Evolutionary conservation across 106 monocot genomes (phyloP).

Genomic region (Dendrobium nobile): DNA sequence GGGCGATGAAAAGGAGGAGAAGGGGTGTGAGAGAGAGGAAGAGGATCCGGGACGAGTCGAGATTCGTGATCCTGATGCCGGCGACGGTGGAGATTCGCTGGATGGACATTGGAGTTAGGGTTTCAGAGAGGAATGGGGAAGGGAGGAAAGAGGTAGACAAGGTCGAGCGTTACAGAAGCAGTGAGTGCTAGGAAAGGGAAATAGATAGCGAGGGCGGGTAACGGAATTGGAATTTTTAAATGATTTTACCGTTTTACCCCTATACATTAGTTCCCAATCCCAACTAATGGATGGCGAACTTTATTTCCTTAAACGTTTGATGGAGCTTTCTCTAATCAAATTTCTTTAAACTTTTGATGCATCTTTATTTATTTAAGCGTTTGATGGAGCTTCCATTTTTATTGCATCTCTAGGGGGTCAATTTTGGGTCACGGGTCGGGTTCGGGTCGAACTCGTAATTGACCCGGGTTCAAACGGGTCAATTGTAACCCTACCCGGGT

Average conservation of each 20-base stretch:
- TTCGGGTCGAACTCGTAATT: too few relatives aligned
- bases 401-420: too few relatives aligned
- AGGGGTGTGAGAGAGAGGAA: not conserved
- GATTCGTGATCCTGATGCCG: not conserved
- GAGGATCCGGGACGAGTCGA: not conserved
- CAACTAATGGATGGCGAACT: too few relatives aligned
- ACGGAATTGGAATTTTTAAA: not conserved
- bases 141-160: not conserved
- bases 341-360: too few relatives aligned
- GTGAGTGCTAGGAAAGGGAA: not conserved
- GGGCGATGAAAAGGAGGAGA: conserved; percentile 2
- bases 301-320: too few relatives aligned
- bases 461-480: too few relatives aligned
- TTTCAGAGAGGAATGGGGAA: not conserved
- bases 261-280: not conserved
- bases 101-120: not conserved
- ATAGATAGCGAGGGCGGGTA: not conserved
- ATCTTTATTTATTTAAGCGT: too few relatives aligned
- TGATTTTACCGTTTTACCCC: not conserved
- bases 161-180: not conserved
- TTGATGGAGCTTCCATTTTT: too few relatives aligned
- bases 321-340: too few relatives aligned
- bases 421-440: too few relatives aligned
- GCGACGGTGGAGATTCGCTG: not conserved
- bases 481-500: too few relatives aligned